Percentiles rank a stretch among this genome's conserved stretches.
phyloP scores from a whole-genome alignment of 345 rosid genomes.

The thale cress (Arabidopsis thaliana) region DNA sequence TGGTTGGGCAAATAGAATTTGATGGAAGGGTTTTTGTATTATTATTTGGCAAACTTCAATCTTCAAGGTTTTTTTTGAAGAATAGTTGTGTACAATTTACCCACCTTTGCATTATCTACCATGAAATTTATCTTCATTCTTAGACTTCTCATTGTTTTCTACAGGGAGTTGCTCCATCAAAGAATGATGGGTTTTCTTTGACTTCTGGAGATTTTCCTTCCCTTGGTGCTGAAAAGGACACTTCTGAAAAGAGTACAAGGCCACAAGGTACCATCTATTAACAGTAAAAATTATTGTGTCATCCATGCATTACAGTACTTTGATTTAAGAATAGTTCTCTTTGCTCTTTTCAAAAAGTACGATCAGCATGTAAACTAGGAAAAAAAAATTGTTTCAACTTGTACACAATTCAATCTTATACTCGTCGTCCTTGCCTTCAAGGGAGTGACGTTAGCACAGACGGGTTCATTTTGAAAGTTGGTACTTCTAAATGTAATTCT shows the following conservation, averaged over 20 bases:
- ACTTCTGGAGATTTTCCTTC: constrained; percentile 94
- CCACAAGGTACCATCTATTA: constrained; percentile 63
- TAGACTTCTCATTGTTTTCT: constrained; percentile 32
- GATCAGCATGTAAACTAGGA: constrained; percentile 8
- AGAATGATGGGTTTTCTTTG: constrained; percentile 83
- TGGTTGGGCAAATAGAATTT: constrained; percentile 20
- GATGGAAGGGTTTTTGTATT: constrained; percentile 30
- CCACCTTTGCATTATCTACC: constrained; percentile 2
- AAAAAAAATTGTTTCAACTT: background rate
- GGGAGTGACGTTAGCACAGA: constrained; percentile 15
- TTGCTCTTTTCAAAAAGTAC: background rate
- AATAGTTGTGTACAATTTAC: constrained; percentile 21
- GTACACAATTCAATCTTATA: constrained; percentile 15
- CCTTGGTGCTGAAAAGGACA: constrained; percentile 85
- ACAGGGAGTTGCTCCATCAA: constrained; percentile 71
- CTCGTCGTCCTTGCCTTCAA: background rate
- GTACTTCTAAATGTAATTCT: constrained; percentile 9
- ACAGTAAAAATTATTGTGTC: constrained; percentile 11
- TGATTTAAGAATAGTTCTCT: constrained; percentile 10
- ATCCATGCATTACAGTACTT: constrained; percentile 28
- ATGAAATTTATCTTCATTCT: constrained; percentile 10
- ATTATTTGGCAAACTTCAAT: constrained; percentile 9
- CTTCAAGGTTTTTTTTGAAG: constrained; percentile 7
- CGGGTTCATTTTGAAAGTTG: constrained; percentile 26
- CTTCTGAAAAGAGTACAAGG: constrained; percentile 56